phyloP scores from a whole-genome alignment of 2,329 filamentous ascomycete species.

The Fusarium sp. region DNA sequence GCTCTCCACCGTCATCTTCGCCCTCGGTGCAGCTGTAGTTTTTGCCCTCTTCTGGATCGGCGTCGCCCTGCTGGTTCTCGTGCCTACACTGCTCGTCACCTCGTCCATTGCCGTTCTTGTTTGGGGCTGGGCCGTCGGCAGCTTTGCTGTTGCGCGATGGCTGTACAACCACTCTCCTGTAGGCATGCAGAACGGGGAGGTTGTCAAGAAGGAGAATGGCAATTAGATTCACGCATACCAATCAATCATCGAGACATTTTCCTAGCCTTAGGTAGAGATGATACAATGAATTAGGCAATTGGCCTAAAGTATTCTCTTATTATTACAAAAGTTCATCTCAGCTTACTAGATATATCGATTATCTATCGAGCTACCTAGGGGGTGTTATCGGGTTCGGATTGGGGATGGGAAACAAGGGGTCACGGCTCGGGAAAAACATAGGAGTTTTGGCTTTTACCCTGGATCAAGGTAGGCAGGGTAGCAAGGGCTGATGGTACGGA shows the following conservation, averaged over 20 bases:
- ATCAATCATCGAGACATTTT: too few species aligned
- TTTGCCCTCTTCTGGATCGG: constrained; percentile 79
- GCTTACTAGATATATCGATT: constrained; percentile 6
- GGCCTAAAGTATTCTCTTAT: too few species aligned
- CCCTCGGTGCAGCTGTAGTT: constrained; percentile 72
- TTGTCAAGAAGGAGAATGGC: constrained; percentile 45
- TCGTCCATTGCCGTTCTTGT: constrained; percentile 73
- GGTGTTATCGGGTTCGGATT: background rate
- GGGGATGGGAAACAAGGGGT: constrained; percentile 4
- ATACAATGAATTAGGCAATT: too few species aligned
- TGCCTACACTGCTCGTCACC: constrained; percentile 78
- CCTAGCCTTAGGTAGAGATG: too few species aligned
- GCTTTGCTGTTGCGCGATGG: constrained; percentile 67
- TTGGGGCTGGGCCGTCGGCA: constrained; percentile 77
- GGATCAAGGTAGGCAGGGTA: background rate
- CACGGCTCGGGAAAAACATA: background rate
- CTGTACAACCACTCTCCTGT: constrained; percentile 58
- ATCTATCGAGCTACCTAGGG: background rate
- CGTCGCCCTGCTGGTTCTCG: constrained; percentile 75
- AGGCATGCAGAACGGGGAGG: constrained; percentile 43
- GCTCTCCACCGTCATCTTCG: constrained; percentile 73
- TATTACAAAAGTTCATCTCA: too few species aligned
- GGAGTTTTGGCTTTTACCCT: constrained; percentile 4
- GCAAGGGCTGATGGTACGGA: background rate
- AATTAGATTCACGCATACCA: constrained; percentile 23